A percentile compares a stretch with the other conserved stretches of the same genome.
These are phyloP conservation scores for Exophiala calicioides DNA, from an alignment of 2,329 filamentous ascomycete species.

Conservation along the genomic window DNA sequence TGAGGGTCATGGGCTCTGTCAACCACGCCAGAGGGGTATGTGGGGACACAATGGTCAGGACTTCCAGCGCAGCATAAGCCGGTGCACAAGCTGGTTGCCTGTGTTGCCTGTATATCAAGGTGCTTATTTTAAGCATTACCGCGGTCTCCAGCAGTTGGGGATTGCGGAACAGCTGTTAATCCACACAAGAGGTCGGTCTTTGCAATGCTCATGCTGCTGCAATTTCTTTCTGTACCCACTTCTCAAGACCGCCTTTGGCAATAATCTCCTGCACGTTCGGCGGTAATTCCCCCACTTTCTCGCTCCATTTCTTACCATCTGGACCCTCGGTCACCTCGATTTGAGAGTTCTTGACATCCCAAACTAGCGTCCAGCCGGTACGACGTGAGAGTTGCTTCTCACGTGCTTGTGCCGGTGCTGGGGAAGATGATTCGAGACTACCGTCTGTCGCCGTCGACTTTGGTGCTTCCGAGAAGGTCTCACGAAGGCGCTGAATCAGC, in stretches of 20 bases:
- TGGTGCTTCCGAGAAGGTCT: constrained; percentile 47
- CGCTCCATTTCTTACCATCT: constrained; percentile 68
- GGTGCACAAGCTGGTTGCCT: too few species aligned
- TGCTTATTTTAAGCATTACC: too few species aligned
- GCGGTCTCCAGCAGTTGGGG: too few species aligned
- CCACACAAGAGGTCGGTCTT: too few species aligned
- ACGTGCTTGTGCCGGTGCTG: constrained; percentile 44
- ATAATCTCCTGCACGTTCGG: constrained; percentile 87
- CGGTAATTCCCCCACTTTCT: constrained; percentile 80
- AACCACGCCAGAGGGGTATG: too few species aligned
- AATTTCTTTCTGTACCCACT: constrained; percentile 77
- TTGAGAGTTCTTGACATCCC: constrained; percentile 74
- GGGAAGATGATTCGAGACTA: constrained; percentile 53
- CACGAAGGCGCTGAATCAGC: constrained; percentile 38
- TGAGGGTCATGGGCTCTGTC: too few species aligned
- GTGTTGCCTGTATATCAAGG: too few species aligned
- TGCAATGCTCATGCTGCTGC: too few species aligned
- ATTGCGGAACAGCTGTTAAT: too few species aligned
- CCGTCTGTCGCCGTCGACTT: constrained; percentile 32
- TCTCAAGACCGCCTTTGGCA: constrained; percentile 73
- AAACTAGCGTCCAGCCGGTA: constrained; percentile 80
- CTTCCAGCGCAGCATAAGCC: too few species aligned
- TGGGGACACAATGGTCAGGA: too few species aligned
- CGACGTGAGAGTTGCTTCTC: constrained; percentile 65
- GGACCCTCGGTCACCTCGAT: constrained; percentile 71